A percentile compares a stretch with the other conserved stretches of the same genome.
phyloP scores from a whole-genome alignment of 345 rosid genomes.

The Salix dunnii region DNA sequence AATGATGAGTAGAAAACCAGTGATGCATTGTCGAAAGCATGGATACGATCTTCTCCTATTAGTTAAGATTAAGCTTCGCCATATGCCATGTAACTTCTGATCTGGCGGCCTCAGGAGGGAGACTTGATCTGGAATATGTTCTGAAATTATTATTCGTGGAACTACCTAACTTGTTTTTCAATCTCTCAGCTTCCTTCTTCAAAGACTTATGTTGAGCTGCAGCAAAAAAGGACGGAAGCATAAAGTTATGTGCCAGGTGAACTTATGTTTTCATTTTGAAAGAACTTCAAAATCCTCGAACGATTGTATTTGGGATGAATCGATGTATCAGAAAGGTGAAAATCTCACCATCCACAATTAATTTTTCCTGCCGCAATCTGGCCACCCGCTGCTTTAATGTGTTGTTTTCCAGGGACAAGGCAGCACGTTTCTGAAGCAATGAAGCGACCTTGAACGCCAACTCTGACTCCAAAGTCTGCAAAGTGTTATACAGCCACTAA shows the following conservation, averaged over 20 bases:
- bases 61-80: conserved; percentile 50
- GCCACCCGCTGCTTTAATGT: conserved; percentile 57
- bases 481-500: neutral
- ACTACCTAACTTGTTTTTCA: conserved; percentile 37
- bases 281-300: neutral
- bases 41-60: conserved; percentile 12
- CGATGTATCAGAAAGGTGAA: neutral
- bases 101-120: conserved; percentile 25
- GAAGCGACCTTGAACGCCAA: conserved; percentile 51
- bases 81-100: conserved; percentile 48
- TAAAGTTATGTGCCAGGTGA: neutral
- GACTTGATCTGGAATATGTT: conserved; percentile 32
- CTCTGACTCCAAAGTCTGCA: conserved; percentile 59
- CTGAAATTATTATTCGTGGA: conserved; percentile 26
- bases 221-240: neutral
- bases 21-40: neutral
- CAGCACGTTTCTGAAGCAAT: conserved; percentile 55
- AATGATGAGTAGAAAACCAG: neutral
- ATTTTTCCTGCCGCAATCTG: conserved; percentile 49
- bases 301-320: neutral
- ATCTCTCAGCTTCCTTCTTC: conserved; percentile 60
- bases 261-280: neutral
- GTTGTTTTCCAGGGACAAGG: conserved; percentile 58
- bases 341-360: conserved; percentile 51
- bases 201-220: conserved; percentile 54